phyloP scores from a whole-genome alignment of 2,329 filamentous ascomycete species.

The Pseudogymnoascus sp. region DNA sequence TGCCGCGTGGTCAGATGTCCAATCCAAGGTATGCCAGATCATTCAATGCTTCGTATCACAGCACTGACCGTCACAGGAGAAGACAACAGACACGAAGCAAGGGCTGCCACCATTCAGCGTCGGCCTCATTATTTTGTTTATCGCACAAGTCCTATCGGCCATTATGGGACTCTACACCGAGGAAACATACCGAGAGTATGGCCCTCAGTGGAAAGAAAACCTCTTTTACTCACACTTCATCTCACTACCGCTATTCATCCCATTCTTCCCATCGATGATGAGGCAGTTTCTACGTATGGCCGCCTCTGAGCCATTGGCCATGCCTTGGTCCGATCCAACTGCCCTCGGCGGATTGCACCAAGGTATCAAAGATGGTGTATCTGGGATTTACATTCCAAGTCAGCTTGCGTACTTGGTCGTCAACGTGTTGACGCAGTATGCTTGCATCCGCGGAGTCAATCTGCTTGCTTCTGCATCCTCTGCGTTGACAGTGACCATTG shows the following conservation, averaged over 20 bases:
- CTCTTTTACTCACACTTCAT: slow-evolving; percentile 84
- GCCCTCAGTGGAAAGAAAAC: slow-evolving; percentile 89
- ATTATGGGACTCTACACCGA: slow-evolving; percentile 95
- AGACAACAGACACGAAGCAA: slow-evolving; percentile 18
- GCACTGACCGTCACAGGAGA: slow-evolving; percentile 6
- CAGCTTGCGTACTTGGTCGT: slow-evolving; percentile 63
- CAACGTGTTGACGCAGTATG: slow-evolving; percentile 84
- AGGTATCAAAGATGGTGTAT: slow-evolving; percentile 32
- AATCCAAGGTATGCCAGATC: slow-evolving; percentile 58
- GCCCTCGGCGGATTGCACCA: slow-evolving; percentile 27
- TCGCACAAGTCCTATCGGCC: slow-evolving; percentile 83
- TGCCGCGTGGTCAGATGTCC: slow-evolving; percentile 83
- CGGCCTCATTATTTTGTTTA: slow-evolving; percentile 73
- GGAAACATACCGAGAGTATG: slow-evolving; percentile 76
- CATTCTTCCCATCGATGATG: slow-evolving; percentile 57
- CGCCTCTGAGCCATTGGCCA: slow-evolving; percentile 51
- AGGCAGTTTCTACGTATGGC: slow-evolving; percentile 57
- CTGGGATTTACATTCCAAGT: slow-evolving; percentile 46
- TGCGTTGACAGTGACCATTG: slow-evolving; percentile 91
- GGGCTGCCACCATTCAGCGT: slow-evolving; percentile 46
- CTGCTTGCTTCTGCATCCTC: slow-evolving; percentile 82
- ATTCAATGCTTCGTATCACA: slow-evolving; percentile 5
- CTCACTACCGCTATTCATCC: slow-evolving; percentile 67
- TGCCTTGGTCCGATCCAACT: slow-evolving; percentile 27
- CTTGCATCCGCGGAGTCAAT: slow-evolving; percentile 93